Base-by-base conservation (phyloP, 2,329 filamentous ascomycete genomes). In the Trichoderma hamatum region DNA sequence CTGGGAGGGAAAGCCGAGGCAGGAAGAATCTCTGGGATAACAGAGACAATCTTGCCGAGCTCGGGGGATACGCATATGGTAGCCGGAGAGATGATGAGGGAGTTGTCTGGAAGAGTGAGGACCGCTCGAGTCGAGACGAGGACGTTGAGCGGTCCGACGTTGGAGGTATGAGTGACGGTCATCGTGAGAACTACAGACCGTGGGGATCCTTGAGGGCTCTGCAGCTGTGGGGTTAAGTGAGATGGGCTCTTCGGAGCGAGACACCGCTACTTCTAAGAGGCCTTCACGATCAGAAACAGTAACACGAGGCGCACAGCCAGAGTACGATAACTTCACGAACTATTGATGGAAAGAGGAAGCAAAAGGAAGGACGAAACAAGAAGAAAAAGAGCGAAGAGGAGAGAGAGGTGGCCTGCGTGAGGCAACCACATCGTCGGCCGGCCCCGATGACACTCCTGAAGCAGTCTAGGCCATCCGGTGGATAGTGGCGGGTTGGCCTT, bases 121-220 rank as follows among this genome's bases (percentile, higher is more conserved):
- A 98, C 89, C 69, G 92, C 92, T 74, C 94, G 88, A 30, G 90
- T 92, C 1, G 96, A 98, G 69, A 91, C 91, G 69, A 98, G 85
- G 69, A 97, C 92, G 54, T 88, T 89, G 75, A 94, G 76, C 52
- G 81, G 77, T 55, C 77, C 80, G 24, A 75, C 70, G 70, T 75
- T 72, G n/a, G 73, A 68, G 46, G 67, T 69, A 43, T 72, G 73
- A 69, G 70, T 56, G 56, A 74, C 76, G 49, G 78, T 76, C 79
- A 82, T 82, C 67, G 70, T 73, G 72, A 67, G 14, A 55, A 36
- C 63, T 67, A 49, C 39, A 43, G 26, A 14, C 11, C 59, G 32
- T 11, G 58, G 32, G 26, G 49, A 32, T 39, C 24, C 30, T 28
- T 51, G 32, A 21, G 36, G 55, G 32, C 46, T 13, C 43, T 21